Percentiles rank a stretch among this genome's conserved stretches.
phyloP scores from a whole-genome alignment of 2,329 filamentous ascomycete species.

The Fusarium sp. region DNA sequence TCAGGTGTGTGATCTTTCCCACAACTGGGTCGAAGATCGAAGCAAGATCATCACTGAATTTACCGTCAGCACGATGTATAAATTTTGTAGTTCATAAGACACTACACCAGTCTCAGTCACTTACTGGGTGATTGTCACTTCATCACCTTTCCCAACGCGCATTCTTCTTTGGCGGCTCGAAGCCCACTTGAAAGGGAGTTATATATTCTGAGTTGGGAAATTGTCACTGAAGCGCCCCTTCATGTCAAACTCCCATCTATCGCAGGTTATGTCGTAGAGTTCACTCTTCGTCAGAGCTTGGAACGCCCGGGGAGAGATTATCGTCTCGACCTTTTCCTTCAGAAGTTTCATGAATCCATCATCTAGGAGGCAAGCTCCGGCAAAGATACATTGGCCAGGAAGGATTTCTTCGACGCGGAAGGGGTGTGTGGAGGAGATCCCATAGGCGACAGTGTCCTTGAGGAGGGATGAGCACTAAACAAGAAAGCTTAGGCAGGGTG shows the following conservation, averaged over 20 bases:
- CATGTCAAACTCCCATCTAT: too few relatives aligned
- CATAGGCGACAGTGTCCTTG: neutral
- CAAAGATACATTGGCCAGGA: neutral
- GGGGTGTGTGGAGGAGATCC: neutral
- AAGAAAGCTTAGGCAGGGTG: neutral
- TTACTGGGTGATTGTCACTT: neutral
- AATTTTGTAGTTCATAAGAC: neutral
- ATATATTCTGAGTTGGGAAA: fast-evolving
- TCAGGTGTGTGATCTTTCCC: neutral
- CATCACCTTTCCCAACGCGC: neutral
- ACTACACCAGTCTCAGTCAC: neutral
- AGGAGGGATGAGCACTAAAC: neutral
- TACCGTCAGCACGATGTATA: neutral
- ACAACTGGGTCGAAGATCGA: neutral
- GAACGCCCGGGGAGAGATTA: neutral
- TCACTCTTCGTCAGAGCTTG: fast-evolving
- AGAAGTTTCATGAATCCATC: neutral
- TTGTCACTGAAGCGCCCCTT: fast-evolving
- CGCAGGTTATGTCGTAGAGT: too few relatives aligned
- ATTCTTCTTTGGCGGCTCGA: neutral
- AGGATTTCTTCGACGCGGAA: neutral
- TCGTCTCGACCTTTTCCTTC: fast-evolving
- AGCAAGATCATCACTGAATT: neutral
- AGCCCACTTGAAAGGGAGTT: neutral
- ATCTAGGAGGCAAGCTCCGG: fast-evolving